Percentiles rank a stretch among this genome's conserved stretches.
phyloP scores from a whole-genome alignment of 2,329 filamentous ascomycete species.

The Claviceps sorghi region DNA sequence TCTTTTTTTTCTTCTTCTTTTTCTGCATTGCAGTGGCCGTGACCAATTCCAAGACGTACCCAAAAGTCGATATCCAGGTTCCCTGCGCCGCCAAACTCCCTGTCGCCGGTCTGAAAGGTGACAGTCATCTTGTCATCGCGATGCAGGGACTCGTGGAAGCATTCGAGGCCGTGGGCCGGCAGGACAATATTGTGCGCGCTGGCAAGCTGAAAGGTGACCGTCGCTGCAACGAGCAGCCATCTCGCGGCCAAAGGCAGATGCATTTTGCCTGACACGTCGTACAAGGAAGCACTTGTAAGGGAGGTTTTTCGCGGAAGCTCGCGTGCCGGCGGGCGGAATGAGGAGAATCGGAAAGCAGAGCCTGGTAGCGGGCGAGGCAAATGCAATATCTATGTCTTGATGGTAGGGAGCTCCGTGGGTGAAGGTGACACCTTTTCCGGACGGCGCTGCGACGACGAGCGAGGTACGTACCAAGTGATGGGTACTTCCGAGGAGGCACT shows the following conservation, averaged over 20 bases:
- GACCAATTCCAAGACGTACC: constrained; percentile 40
- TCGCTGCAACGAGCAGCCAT: constrained; percentile 24
- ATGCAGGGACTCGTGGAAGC: constrained; percentile 90
- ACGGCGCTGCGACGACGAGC: neutral
- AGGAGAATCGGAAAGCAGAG: neutral
- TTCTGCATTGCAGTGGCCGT: neutral
- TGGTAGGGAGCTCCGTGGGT: neutral
- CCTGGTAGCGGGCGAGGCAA: neutral
- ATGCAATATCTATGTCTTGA: neutral
- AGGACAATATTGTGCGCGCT: constrained; percentile 93
- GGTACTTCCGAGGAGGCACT: no score
- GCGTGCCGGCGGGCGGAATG: neutral
- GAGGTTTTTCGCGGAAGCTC: neutral
- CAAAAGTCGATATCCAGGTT: constrained; percentile 97
- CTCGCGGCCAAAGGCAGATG: constrained; percentile 24
- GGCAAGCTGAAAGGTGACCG: constrained; percentile 37
- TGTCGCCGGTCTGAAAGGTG: constrained; percentile 92
- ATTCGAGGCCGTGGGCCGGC: constrained; percentile 83
- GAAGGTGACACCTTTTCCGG: constrained; percentile 5
- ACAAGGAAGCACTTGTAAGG: neutral
- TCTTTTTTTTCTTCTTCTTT: neutral
- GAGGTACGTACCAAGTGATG: neutral
- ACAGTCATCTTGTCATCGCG: constrained; percentile 96
- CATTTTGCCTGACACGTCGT: constrained; percentile 10
- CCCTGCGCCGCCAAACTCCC: constrained; percentile 86